Conservation (phyloP, 192 early-diverging fungal species). For the Paraglomus brasilianum region DNA sequence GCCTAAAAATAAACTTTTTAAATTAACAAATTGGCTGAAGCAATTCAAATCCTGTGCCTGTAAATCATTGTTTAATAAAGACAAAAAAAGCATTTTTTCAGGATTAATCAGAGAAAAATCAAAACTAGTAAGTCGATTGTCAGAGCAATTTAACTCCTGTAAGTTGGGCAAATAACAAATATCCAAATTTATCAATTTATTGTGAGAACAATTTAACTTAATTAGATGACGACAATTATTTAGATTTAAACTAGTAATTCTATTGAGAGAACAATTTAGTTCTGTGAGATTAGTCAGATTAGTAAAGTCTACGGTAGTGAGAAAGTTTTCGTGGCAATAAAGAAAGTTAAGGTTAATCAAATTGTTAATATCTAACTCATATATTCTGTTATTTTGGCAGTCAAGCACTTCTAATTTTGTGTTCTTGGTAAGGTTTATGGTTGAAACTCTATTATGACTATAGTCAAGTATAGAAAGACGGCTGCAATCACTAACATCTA, state of each 20-base stretch:
- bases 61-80: conserved; percentile 15
- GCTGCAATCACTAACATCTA: not conserved
- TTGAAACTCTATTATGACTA: too few species aligned
- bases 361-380: too few species aligned
- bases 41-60: not conserved
- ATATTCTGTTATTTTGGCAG: too few species aligned
- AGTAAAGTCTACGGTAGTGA: conserved; percentile 1
- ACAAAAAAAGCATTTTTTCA: not conserved
- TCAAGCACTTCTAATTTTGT: too few species aligned
- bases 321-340: not conserved
- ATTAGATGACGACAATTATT: not conserved
- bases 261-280: conserved; percentile 3
- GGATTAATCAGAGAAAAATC: conserved; percentile 4
- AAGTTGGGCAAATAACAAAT: not conserved
- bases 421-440: too few species aligned
- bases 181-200: conserved; percentile 6
- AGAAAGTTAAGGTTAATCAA: not conserved
- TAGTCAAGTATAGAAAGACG: too few species aligned
- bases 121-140: not conserved
- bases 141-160: not conserved
- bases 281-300: not conserved
- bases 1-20: not conserved
- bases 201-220: not conserved
- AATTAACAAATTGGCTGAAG: conserved; percentile 14
- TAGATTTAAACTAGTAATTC: not conserved